phyloP scores from a whole-genome alignment of 2,329 filamentous ascomycete genomes.

The Fusarium tanahbumbuense region DNA sequence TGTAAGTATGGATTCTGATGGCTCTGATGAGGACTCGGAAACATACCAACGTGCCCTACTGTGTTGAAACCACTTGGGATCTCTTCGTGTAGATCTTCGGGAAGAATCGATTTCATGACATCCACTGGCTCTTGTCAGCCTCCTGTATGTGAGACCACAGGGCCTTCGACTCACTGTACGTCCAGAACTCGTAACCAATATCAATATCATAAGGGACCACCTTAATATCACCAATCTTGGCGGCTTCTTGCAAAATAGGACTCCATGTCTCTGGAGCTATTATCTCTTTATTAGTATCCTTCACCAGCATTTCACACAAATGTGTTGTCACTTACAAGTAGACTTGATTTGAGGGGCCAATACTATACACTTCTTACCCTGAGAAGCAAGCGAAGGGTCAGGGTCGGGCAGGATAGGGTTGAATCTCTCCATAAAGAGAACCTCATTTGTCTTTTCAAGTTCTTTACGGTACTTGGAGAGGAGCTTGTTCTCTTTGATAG shows the following conservation, averaged over 20 bases:
- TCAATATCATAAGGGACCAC: conserved; percentile 80
- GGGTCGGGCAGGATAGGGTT: conserved; percentile 73
- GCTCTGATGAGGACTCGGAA: background rate
- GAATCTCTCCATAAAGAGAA: conserved; percentile 73
- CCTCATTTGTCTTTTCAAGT: conserved; percentile 73
- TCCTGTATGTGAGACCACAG: background rate
- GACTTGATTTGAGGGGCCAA: conserved; percentile 67
- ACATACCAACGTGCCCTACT: conserved; percentile 84
- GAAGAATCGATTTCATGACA: conserved; percentile 83
- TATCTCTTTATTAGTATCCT: conserved; percentile 9
- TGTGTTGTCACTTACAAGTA: conserved; percentile 55
- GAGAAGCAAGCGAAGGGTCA: conserved; percentile 61
- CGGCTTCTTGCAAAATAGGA: conserved; percentile 72
- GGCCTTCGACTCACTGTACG: conserved; percentile 69
- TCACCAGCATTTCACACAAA: background rate
- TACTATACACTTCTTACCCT: conserved; percentile 71
- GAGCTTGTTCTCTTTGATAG: conserved; percentile 78
- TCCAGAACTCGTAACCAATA: conserved; percentile 89
- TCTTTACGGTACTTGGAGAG: conserved; percentile 77
- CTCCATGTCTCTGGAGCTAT: conserved; percentile 78
- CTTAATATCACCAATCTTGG: conserved; percentile 74
- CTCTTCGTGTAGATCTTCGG: conserved; percentile 81
- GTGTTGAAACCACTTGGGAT: conserved; percentile 88
- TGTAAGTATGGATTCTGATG: conserved; percentile 7
- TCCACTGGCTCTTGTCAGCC: conserved; percentile 67